These are phyloP conservation scores for Blepharisma japonicum DNA, from an alignment of 73 alveolate species.

Conservation along the genomic window DNA sequence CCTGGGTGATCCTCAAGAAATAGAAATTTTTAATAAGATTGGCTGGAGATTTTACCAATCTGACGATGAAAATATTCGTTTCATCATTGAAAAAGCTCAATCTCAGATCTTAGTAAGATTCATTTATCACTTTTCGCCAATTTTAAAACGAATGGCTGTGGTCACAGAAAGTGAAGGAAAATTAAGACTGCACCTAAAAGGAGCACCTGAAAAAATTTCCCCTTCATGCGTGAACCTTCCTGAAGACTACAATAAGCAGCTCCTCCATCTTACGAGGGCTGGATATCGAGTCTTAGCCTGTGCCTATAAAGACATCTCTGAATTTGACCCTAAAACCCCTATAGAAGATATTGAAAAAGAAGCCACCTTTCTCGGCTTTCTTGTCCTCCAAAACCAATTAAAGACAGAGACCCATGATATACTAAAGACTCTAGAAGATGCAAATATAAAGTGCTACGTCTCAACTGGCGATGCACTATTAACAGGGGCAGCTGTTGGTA, in stretches of 20 bases:
- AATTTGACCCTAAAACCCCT: background rate
- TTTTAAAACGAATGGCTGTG: conserved; percentile 87
- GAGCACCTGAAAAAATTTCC: conserved; percentile 78
- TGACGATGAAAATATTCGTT: conserved; percentile 26
- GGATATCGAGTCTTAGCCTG: conserved; percentile 86
- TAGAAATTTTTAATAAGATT: conserved; percentile 92
- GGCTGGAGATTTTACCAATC: conserved; percentile 79
- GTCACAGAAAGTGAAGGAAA: conserved; percentile 52
- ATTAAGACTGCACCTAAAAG: conserved; percentile 53
- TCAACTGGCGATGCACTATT: conserved; percentile 96
- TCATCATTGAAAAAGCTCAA: background rate
- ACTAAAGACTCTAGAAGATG: conserved; percentile 38
- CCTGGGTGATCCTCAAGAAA: conserved; percentile 96
- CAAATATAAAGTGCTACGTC: conserved; percentile 52
- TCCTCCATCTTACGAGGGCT: conserved; percentile 57
- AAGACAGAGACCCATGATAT: conserved; percentile 60
- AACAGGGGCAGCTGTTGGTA: conserved; percentile 92
- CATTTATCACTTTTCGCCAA: conserved; percentile 86
- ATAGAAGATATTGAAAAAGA: conserved; percentile 67
- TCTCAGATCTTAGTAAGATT: conserved; percentile 38
- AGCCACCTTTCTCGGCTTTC: conserved; percentile 84
- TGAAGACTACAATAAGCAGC: conserved; percentile 47
- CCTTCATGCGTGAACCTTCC: conserved; percentile 66
- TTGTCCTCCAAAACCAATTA: conserved; percentile 83
- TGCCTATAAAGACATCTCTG: conserved; percentile 48